Evolutionary conservation across 306 rosid genomes (phyloP).

Genomic region (Pueraria montana): DNA sequence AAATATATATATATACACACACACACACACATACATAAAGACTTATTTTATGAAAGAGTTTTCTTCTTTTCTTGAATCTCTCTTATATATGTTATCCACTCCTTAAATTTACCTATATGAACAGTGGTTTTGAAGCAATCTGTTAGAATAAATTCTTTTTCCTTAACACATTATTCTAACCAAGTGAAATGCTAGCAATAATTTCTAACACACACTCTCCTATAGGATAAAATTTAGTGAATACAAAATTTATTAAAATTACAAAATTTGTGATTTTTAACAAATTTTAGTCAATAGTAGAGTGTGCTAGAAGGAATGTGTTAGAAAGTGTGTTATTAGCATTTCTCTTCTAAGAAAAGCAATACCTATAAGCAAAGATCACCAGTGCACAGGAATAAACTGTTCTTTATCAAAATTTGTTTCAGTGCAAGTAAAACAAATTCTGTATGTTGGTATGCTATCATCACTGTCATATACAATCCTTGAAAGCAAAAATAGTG

Average conservation of each 20-base stretch:
- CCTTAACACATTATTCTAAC: not conserved
- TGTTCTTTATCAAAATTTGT: not conserved
- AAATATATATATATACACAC: not conserved
- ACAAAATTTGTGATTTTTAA: not conserved
- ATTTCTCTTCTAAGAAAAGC: constrained; percentile 31
- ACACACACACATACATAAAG: no score
- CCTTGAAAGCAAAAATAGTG: constrained; percentile 13
- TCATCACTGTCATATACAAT: constrained; percentile 39
- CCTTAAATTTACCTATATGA: not conserved
- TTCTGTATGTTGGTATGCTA: constrained; percentile 9
- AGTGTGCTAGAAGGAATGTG: no score
- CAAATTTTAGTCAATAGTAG: not conserved
- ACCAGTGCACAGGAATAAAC: constrained; percentile 5
- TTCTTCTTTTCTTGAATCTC: not conserved
- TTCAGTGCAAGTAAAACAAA: constrained; percentile 31
- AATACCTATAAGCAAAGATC: not conserved
- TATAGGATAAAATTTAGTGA: not conserved
- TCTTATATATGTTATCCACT: not conserved
- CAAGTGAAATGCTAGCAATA: not conserved
- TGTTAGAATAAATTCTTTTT: not conserved
- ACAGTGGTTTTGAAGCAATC: constrained; percentile 13
- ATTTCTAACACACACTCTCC: not conserved
- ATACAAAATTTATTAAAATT: not conserved
- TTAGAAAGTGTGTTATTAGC: not conserved
- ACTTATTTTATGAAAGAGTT: not conserved